Percentiles rank a stretch among this genome's conserved stretches.
phyloP scores from a whole-genome alignment of 169 alveolate genomes.

The Cryptosporidium xiaoi region DNA sequence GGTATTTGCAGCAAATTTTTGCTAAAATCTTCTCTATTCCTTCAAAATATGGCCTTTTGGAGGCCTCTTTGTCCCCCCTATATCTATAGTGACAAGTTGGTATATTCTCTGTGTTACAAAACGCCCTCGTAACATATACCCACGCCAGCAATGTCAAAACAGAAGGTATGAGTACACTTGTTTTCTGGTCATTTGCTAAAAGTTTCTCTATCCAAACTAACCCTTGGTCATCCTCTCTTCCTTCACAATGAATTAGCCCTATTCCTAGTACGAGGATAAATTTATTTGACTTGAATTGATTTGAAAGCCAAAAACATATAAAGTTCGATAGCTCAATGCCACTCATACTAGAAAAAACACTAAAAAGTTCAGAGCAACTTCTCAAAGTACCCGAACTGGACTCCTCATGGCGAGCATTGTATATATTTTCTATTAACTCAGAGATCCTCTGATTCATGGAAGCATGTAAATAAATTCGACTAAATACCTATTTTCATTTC shows the following conservation, averaged over 20 bases:
- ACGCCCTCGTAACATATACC: constrained; percentile 44
- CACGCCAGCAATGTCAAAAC: constrained; percentile 28
- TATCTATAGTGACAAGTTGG: constrained; percentile 31
- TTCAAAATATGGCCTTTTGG: constrained; percentile 12
- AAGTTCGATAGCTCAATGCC: constrained; percentile 8
- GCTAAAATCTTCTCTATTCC: constrained; percentile 39
- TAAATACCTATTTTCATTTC: not conserved
- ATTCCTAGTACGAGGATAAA: constrained; percentile 19
- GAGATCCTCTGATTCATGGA: constrained; percentile 7
- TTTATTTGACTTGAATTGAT: constrained; percentile 25
- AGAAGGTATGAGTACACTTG: constrained; percentile 7
- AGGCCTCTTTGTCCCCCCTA: not conserved
- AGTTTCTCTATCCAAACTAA: constrained; percentile 29
- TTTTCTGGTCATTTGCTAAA: not conserved
- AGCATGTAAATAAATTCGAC: not conserved
- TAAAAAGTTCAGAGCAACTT: constrained; percentile 15
- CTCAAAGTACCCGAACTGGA: not conserved
- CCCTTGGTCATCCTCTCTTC: constrained; percentile 13
- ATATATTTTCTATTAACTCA: constrained; percentile 30
- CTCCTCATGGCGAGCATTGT: constrained; percentile 3
- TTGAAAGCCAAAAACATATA: constrained; percentile 5
- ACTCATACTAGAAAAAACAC: not conserved
- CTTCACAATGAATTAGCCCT: constrained; percentile 34
- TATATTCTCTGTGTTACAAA: constrained; percentile 13
- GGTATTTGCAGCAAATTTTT: constrained; percentile 20